Percentiles rank a stretch among this genome's conserved stretches.
Evolutionary conservation across 257 asterid genomes (phyloP).

Genomic region (Solanum dulcamara): DNA sequence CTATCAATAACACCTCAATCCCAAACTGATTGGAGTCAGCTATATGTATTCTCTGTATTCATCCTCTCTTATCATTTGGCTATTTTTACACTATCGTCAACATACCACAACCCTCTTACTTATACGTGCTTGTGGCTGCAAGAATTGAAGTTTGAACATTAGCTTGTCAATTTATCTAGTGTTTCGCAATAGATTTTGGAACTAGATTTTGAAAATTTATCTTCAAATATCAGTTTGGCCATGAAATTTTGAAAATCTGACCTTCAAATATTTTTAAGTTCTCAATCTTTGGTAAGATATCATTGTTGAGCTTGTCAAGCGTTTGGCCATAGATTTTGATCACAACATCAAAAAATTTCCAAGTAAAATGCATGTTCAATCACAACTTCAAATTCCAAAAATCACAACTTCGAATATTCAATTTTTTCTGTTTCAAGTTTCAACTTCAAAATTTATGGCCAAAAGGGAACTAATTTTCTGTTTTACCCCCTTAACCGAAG

Average conservation of each 20-base stretch:
- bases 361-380: no score
- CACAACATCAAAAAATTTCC: background rate
- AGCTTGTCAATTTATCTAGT: background rate
- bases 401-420: background rate
- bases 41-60: background rate
- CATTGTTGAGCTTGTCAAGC: background rate
- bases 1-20: background rate
- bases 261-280: background rate
- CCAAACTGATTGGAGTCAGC: background rate
- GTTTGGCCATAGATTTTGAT: background rate
- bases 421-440: background rate
- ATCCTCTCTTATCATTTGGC: background rate
- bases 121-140: background rate
- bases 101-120: background rate
- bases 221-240: background rate
- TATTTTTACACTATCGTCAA: background rate
- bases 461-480: background rate
- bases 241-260: background rate
- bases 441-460: background rate
- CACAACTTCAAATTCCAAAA: background rate
- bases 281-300: background rate
- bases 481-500: background rate
- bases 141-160: background rate
- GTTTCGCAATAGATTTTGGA: background rate
- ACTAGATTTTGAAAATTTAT: background rate